Percentiles rank a stretch among this genome's conserved stretches.
phyloP scores from a whole-genome alignment of 148 eudicot species.

The Rhododendron williamsianum region DNA sequence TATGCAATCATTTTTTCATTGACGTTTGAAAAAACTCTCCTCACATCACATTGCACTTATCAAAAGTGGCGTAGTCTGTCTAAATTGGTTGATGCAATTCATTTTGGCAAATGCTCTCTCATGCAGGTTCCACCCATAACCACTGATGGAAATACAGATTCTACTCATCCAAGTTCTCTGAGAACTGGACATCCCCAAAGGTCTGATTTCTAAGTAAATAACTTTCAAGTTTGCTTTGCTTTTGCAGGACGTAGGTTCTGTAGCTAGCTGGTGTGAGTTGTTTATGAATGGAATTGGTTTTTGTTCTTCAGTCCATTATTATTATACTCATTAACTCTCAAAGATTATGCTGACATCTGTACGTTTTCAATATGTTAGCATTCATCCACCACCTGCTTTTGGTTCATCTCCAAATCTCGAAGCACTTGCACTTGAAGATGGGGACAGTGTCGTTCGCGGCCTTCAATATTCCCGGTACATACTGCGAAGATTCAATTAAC shows the following conservation, averaged over 20 bases:
- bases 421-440: slow-evolving; percentile 79
- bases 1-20: too few species aligned
- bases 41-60: neutral
- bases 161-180: slow-evolving; percentile 27
- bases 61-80: neutral
- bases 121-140: slow-evolving; percentile 52
- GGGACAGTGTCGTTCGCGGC: slow-evolving; percentile 41
- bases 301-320: neutral
- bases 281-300: neutral
- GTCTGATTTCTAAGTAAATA: slow-evolving; percentile 28
- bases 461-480: slow-evolving; percentile 53
- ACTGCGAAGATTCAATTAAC: neutral
- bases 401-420: slow-evolving; percentile 95
- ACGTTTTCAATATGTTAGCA: slow-evolving; percentile 29
- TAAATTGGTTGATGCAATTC: neutral
- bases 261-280: neutral
- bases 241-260: neutral
- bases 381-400: slow-evolving; percentile 93
- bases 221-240: neutral
- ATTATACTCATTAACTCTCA: neutral
- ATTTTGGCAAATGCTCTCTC: slow-evolving; percentile 9
- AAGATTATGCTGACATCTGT: slow-evolving; percentile 13
- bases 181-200: slow-evolving; percentile 37
- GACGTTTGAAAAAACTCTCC: too few species aligned
- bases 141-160: slow-evolving; percentile 39